phyloP scores from a whole-genome alignment of 208 protist species.

The Leishmania aethiopica region DNA sequence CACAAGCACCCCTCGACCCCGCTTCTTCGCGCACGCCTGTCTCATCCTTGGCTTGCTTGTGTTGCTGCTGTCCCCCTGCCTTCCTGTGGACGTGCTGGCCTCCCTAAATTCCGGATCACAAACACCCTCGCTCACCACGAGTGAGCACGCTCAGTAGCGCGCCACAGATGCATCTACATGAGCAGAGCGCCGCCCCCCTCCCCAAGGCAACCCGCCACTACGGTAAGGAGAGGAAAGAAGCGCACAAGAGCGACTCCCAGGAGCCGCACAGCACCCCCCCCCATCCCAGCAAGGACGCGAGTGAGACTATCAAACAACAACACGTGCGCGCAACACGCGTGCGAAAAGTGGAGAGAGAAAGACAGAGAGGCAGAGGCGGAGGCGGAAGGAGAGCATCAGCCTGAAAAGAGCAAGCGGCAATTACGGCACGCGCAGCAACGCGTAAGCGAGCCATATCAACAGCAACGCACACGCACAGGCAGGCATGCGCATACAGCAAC shows the following conservation, averaged over 20 bases:
- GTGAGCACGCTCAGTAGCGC: background rate
- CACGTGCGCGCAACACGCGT: background rate
- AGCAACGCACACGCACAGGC: background rate
- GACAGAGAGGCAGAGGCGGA: background rate
- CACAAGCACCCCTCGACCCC: too few species aligned
- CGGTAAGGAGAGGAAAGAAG: background rate
- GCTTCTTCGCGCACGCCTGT: background rate
- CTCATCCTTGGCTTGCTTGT: background rate
- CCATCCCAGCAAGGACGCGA: too few species aligned
- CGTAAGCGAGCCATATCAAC: background rate
- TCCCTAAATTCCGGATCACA: too few species aligned
- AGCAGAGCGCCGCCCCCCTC: background rate
- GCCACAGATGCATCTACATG: background rate
- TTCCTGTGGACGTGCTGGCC: too few species aligned
- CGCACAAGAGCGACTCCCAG: background rate
- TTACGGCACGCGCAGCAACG: background rate
- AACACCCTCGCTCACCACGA: too few species aligned
- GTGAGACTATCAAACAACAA: background rate
- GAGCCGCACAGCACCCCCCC: background rate
- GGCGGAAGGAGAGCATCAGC: background rate
- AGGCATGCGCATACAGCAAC: background rate
- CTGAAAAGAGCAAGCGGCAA: background rate
- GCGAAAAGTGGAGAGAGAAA: background rate
- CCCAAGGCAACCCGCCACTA: background rate
- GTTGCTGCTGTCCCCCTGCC: background rate